A percentile compares a stretch with the other conserved stretches of the same genome.
phyloP scores from a whole-genome alignment of 2,329 filamentous ascomycete genomes.

The Xylariales sp. region DNA sequence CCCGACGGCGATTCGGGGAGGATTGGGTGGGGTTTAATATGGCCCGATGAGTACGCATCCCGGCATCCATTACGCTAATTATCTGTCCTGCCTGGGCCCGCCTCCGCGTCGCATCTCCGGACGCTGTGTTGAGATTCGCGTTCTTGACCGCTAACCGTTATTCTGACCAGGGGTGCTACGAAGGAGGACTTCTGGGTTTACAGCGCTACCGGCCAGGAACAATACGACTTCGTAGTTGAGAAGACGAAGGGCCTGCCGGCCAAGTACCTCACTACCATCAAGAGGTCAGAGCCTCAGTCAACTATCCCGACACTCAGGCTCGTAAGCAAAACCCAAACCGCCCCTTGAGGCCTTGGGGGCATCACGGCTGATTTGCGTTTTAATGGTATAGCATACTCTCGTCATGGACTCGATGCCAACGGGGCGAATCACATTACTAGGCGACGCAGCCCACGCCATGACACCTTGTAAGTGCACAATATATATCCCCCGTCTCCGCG shows the following conservation, averaged over 20 bases:
- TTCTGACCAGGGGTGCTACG: constrained; percentile 22
- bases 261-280: constrained; percentile 38
- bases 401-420: constrained; percentile 41
- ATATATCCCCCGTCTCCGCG: no score
- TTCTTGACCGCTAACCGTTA: background rate
- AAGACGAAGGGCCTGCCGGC: constrained; percentile 39
- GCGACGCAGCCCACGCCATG: constrained; percentile 45
- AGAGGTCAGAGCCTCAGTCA: constrained; percentile 31
- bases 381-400: constrained; percentile 32
- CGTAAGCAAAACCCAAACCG: constrained; percentile 4
- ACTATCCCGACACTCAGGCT: constrained; percentile 17
- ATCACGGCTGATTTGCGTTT: constrained; percentile 9
- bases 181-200: constrained; percentile 82
- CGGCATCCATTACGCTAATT: background rate
- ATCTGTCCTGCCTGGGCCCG: no score
- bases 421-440: constrained; percentile 42
- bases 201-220: constrained; percentile 59
- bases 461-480: constrained; percentile 38
- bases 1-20: constrained; percentile 42
- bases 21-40: constrained; percentile 43
- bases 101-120: background rate
- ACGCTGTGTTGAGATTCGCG: background rate
- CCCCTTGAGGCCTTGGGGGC: background rate
- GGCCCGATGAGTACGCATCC: constrained; percentile 39
- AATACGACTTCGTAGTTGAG: constrained; percentile 59